Conservation (phyloP, 2,329 filamentous ascomycete species). For the Aspergillus terreus region DNA sequence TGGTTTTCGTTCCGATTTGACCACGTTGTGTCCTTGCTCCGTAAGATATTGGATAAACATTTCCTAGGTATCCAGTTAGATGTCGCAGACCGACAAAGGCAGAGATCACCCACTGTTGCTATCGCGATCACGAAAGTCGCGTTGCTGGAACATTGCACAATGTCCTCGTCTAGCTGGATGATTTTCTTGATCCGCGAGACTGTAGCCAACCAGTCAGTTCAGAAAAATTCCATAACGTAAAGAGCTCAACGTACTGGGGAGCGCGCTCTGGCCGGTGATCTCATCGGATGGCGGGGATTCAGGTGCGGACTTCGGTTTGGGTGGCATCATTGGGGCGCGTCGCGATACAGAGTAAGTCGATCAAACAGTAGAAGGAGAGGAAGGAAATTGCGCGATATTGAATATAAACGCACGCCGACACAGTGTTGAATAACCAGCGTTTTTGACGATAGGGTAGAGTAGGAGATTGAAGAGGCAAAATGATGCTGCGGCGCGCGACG, state of each 20-base stretch:
- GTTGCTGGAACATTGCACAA: slow-evolving; percentile 83
- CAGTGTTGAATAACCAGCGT: too few species aligned
- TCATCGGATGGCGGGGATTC: slow-evolving; percentile 72
- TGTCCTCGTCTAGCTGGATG: slow-evolving; percentile 80
- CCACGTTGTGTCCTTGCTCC: slow-evolving; percentile 78
- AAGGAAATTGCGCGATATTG: not conserved
- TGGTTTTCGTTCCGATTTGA: slow-evolving; percentile 87
- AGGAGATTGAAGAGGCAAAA: not conserved
- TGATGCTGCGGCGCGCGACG: slow-evolving; percentile 21
- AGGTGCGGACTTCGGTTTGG: slow-evolving; percentile 69
- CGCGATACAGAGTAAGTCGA: not conserved
- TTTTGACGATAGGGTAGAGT: too few species aligned
- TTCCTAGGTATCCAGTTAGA: slow-evolving; percentile 55
- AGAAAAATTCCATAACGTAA: not conserved
- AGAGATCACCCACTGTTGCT: slow-evolving; percentile 62
- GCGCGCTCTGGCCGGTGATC: slow-evolving; percentile 76
- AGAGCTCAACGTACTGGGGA: slow-evolving; percentile 65
- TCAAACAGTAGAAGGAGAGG: not conserved
- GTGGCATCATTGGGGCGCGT: slow-evolving; percentile 62
- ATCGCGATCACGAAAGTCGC: slow-evolving; percentile 91
- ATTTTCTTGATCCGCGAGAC: slow-evolving; percentile 97
- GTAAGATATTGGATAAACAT: slow-evolving; percentile 94
- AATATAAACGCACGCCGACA: too few species aligned
- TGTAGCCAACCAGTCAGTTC: slow-evolving; percentile 36
- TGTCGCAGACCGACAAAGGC: not conserved